phyloP scores from a whole-genome alignment of 2,329 filamentous ascomycete species.

The Colletotrichum nymphaeae region DNA sequence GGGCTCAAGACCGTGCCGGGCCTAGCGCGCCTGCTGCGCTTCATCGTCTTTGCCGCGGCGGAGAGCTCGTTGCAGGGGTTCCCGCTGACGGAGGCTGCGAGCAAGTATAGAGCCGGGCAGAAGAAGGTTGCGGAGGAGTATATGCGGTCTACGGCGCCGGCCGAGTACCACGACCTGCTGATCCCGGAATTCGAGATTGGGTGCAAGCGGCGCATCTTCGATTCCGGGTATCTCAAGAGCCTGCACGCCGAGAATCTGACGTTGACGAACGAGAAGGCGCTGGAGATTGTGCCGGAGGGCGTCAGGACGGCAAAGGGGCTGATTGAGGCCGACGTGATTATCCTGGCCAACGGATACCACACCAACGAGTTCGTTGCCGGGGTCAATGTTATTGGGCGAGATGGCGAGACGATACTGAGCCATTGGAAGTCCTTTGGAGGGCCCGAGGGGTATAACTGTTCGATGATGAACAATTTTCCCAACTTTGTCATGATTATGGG shows the following conservation, averaged over 20 bases:
- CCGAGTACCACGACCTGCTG: conserved; percentile 70
- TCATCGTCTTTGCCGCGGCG: conserved; percentile 53
- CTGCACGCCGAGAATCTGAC: conserved; percentile 61
- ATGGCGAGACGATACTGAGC: conserved; percentile 61
- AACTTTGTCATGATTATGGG: conserved; percentile 73
- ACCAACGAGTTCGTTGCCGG: conserved; percentile 65
- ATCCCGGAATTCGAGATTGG: conserved; percentile 73
- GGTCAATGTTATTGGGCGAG: conserved; percentile 62
- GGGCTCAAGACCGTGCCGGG: conserved; percentile 63
- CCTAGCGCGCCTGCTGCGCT: conserved; percentile 49
- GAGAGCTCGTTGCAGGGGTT: conserved; percentile 51
- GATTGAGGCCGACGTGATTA: conserved; percentile 67
- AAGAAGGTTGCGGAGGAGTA: conserved; percentile 53
- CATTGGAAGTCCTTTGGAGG: conserved; percentile 70
- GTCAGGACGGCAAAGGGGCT: conserved; percentile 50
- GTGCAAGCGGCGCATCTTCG: conserved; percentile 72
- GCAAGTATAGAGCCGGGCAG: conserved; percentile 47
- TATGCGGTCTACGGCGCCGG: conserved; percentile 58
- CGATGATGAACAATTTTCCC: conserved; percentile 69
- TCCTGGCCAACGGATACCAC: conserved; percentile 71
- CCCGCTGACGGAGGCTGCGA: background rate
- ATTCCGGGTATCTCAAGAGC: conserved; percentile 64
- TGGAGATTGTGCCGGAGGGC: conserved; percentile 57
- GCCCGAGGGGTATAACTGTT: conserved; percentile 70
- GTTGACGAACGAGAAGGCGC: conserved; percentile 59